Conservation (phyloP, 2,329 filamentous ascomycete species). For the Monilinia fructigena region DNA sequence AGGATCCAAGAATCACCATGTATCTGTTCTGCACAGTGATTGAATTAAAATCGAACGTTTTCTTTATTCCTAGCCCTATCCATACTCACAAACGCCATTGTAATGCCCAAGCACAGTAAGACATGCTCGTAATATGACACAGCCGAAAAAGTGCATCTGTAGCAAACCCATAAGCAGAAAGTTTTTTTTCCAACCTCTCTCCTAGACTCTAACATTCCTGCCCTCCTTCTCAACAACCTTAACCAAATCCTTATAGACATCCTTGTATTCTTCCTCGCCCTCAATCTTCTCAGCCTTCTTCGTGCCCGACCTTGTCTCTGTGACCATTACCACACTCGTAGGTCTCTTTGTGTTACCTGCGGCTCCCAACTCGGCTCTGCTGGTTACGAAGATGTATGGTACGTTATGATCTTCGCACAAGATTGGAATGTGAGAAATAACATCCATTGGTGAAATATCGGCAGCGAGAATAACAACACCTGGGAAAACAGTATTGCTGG, state of each 20-base stretch:
- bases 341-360: constrained; percentile 94
- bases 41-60: constrained; percentile 20
- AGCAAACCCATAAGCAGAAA: constrained; percentile 20
- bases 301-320: constrained; percentile 51
- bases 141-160: constrained; percentile 21
- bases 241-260: constrained; percentile 62
- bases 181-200: not conserved
- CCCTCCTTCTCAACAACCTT: constrained; percentile 67
- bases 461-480: constrained; percentile 88
- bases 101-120: constrained; percentile 22
- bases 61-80: constrained; percentile 22
- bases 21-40: not conserved
- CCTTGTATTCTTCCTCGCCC: constrained; percentile 59
- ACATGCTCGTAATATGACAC: constrained; percentile 26
- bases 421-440: constrained; percentile 96
- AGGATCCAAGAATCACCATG: not conserved
- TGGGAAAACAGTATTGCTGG: constrained; percentile 62
- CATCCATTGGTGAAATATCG: constrained; percentile 97
- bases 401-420: constrained; percentile 98
- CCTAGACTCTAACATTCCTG: constrained; percentile 45
- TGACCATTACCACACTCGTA: constrained; percentile 92
- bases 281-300: constrained; percentile 45
- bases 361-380: constrained; percentile 87
- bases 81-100: constrained; percentile 24
- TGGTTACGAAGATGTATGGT: constrained; percentile 92